A percentile compares a stretch with the other conserved stretches of the same genome.
Evolutionary conservation across 1,284 basidiomycete species (phyloP).

Genomic region (Irpex sp.): DNA sequence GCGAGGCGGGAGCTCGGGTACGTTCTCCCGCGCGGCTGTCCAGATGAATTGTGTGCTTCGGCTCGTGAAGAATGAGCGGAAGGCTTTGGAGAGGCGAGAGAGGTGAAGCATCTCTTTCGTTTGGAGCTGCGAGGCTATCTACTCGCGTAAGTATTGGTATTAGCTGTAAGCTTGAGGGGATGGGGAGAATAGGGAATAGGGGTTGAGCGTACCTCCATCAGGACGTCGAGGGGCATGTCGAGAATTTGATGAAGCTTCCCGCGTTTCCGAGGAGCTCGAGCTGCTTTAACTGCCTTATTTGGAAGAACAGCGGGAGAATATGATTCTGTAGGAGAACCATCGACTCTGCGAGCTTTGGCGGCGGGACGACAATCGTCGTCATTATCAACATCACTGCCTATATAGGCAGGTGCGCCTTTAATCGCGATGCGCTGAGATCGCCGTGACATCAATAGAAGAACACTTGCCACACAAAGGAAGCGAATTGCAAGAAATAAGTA

Average conservation of each 20-base stretch:
- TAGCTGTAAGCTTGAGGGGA: not conserved
- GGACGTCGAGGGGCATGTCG: not conserved
- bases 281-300: not conserved
- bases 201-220: not conserved
- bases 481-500: not conserved
- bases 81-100: not conserved
- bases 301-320: too few relatives aligned
- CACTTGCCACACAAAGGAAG: not conserved
- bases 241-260: not conserved
- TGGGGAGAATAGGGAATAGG: not conserved
- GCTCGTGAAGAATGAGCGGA: not conserved
- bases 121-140: not conserved
- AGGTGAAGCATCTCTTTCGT: not conserved
- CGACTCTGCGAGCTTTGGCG: not conserved
- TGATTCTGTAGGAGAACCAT: not conserved
- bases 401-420: not conserved
- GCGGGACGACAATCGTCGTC: too few relatives aligned
- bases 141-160: not conserved
- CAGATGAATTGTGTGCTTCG: not conserved
- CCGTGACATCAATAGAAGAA: not conserved
- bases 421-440: not conserved
- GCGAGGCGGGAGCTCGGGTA: not conserved
- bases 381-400: not conserved
- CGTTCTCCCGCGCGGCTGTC: not conserved
- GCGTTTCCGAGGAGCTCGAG: not conserved